Conservation (phyloP, 2,329 filamentous ascomycete species). For the Tolypocladium sp. region DNA sequence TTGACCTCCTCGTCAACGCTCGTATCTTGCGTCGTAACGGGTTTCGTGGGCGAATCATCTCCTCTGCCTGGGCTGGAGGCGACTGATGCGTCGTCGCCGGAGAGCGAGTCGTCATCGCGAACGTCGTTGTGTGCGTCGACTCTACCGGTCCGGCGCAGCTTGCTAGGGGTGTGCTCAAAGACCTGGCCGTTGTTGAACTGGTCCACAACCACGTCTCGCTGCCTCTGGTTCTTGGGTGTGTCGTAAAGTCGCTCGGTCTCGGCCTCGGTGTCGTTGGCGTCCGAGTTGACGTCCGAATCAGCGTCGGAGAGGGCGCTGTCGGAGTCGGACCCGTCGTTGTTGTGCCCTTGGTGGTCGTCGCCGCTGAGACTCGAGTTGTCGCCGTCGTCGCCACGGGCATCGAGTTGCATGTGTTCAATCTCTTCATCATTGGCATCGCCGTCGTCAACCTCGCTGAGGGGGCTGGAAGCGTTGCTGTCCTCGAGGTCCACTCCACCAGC, state of each 20-base stretch:
- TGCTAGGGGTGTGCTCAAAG: conserved; percentile 66
- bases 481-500: conserved; percentile 36
- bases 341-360: conserved; percentile 13
- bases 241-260: conserved; percentile 90
- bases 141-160: conserved; percentile 49
- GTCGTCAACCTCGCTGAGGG: conserved; percentile 86
- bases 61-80: conserved; percentile 27
- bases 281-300: conserved; percentile 28
- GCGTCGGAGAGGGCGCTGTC: conserved; percentile 49
- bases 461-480: conserved; percentile 74
- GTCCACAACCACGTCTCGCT: conserved; percentile 51
- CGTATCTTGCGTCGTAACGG: conserved; percentile 14
- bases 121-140: conserved; percentile 25
- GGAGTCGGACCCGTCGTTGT: conserved; percentile 30
- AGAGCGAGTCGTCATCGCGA: conserved; percentile 29
- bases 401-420: conserved; percentile 47
- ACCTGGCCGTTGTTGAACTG: conserved; percentile 42
- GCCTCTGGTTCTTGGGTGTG: conserved; percentile 63
- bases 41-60: conserved; percentile 26
- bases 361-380: conserved; percentile 18
- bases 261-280: conserved; percentile 65
- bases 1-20: conserved; percentile 19
- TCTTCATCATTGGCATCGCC: conserved; percentile 63
- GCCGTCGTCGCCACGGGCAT: conserved; percentile 22
- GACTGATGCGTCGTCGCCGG: conserved; percentile 27